Evolutionary conservation across 2,329 filamentous ascomycete genomes (phyloP).

Genomic region (Lachnellula willkommii): DNA sequence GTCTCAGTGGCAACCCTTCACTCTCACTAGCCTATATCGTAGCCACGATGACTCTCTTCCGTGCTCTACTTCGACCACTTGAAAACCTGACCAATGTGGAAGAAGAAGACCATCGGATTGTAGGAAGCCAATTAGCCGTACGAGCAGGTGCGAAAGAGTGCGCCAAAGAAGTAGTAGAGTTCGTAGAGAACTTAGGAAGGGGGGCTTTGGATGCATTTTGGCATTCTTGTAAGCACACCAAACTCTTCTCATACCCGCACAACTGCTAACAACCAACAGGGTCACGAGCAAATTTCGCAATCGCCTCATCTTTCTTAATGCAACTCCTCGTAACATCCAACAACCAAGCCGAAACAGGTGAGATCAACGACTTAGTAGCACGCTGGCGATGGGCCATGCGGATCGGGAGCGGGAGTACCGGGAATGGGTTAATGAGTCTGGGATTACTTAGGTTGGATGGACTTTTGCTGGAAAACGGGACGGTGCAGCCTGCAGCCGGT

Average conservation of each 20-base stretch:
- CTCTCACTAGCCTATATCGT: slow-evolving; percentile 33
- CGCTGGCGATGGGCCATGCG: slow-evolving; percentile 31
- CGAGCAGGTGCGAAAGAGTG: slow-evolving; percentile 29
- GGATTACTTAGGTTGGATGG: slow-evolving; percentile 29
- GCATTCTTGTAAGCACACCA: slow-evolving; percentile 27
- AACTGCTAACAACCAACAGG: slow-evolving; percentile 14
- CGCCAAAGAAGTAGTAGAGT: slow-evolving; percentile 31
- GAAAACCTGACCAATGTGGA: slow-evolving; percentile 24
- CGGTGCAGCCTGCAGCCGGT: slow-evolving; percentile 1
- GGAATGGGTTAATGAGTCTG: slow-evolving; percentile 29
- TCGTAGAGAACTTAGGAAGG: slow-evolving; percentile 26
- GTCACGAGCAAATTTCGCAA: slow-evolving; percentile 32
- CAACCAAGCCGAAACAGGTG: slow-evolving; percentile 22
- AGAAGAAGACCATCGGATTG: slow-evolving; percentile 23
- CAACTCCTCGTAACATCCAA: slow-evolving; percentile 28
- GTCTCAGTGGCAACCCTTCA: slow-evolving; percentile 29
- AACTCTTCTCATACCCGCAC: background rate
- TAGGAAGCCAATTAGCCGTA: slow-evolving; percentile 22
- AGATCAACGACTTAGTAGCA: slow-evolving; percentile 26
- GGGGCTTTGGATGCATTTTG: slow-evolving; percentile 29
- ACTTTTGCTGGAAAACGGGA: slow-evolving; percentile 23
- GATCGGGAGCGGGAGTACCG: slow-evolving; percentile 23
- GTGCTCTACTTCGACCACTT: slow-evolving; percentile 31
- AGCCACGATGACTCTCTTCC: slow-evolving; percentile 33
- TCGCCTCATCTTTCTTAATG: slow-evolving; percentile 31